Base-by-base conservation (phyloP, 192 early-diverging fungal genomes). In the Backusella tuberculispora region DNA sequence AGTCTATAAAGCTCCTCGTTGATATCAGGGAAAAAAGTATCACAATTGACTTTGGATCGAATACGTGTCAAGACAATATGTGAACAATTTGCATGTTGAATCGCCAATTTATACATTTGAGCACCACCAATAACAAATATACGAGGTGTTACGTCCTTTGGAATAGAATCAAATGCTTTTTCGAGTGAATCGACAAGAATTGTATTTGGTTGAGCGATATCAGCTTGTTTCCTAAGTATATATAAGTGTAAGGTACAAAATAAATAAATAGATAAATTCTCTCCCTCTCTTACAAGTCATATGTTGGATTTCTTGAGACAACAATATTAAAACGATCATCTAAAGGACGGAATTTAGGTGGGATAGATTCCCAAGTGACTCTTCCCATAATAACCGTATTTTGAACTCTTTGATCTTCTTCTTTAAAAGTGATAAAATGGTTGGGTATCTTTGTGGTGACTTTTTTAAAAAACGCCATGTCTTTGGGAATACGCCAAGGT, bases 381-480 rank as follows among this genome's bases (percentile, higher is more conserved):
- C 96, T 88, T 50, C 98, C 98, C 95, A 99, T 95, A 75, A 99
- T 93, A 50, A 95, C 93, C 0, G 91, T 92, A 80, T 99, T 99
- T 74, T 81, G 81, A 7, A 43, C 37, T 10, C 63, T 65, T 19
- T 44, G 13, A 9, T 50, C 17, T 24, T 45, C 29, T 19, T 66
- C 44, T 7, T 48, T 37, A 34, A 34, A 34, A 34, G 53, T 26
- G 2, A 1, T 1, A 12, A 24, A 24, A 0, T 19, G 3, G 10
- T 8, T 12, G 19, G 76, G 79, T 6, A 87, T 63, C 24, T 40
- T 67, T 8, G 81, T 87, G 5, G 97, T 96, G 14, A 95, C 77
- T 15, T 75, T 67, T 50, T 84, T 85, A 77, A 99, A 99, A 80
- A 88, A 97, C 17, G 80, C 82, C 92, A 97, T 92, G 79, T 99